Percentiles rank a stretch among this genome's conserved stretches.
phyloP scores from a whole-genome alignment of 257 asterid species.

The Craterostigma plantagineum region DNA sequence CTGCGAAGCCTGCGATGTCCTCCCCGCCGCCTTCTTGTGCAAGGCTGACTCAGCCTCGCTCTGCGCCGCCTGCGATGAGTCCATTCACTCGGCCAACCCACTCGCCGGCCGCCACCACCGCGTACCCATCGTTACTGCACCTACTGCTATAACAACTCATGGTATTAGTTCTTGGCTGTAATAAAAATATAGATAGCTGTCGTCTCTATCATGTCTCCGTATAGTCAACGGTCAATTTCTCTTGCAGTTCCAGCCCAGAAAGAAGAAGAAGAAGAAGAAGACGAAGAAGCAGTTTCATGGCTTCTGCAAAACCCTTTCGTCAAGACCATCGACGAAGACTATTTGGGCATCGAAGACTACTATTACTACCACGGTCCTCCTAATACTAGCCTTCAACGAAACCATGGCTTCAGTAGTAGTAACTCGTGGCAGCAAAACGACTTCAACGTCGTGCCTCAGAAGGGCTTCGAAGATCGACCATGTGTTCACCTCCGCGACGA shows the following conservation, averaged over 20 bases:
- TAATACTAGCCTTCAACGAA: constrained; percentile 10
- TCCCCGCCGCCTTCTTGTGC: constrained; percentile 58
- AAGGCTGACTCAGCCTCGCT: constrained; percentile 78
- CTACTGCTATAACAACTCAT: constrained; percentile 15
- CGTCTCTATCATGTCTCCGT: too few species aligned
- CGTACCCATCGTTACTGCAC: constrained; percentile 33
- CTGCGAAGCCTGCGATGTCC: constrained; percentile 45
- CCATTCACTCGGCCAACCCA: constrained; percentile 74
- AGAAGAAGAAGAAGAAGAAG: constrained; percentile 17
- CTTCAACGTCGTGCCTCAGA: constrained; percentile 6
- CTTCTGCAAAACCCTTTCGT: constrained; percentile 31
- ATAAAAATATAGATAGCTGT: too few species aligned
- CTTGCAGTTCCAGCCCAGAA: background rate
- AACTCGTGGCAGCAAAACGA: constrained; percentile 18
- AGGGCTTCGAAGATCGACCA: constrained; percentile 34
- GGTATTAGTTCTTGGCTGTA: constrained; percentile 9
- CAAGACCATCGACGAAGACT: constrained; percentile 17
- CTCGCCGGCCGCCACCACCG: constrained; percentile 84
- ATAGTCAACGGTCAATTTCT: too few species aligned
- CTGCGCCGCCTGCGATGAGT: constrained; percentile 52
- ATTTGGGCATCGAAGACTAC: constrained; percentile 34
- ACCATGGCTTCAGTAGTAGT: constrained; percentile 12
- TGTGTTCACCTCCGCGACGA: constrained; percentile 27
- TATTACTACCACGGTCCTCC: constrained; percentile 4
- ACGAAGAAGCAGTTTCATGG: constrained; percentile 71